Conservation (phyloP, 805 yeast genomes). For the Ogataea dorogensis region DNA sequence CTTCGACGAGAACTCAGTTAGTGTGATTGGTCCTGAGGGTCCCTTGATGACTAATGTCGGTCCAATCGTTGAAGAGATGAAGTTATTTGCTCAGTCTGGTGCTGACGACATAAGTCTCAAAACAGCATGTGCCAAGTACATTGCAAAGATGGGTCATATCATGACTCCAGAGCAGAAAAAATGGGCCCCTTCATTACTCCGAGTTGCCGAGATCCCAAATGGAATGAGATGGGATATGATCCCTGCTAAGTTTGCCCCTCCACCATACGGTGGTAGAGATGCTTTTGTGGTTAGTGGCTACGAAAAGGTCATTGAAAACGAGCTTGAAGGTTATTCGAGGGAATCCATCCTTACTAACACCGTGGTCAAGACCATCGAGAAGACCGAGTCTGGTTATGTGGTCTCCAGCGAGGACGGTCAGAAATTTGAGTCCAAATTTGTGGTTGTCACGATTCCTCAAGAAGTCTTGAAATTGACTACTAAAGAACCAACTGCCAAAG, state of each 20-base stretch:
- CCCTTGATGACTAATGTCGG: constrained; percentile 30
- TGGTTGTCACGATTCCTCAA: constrained; percentile 51
- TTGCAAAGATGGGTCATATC: constrained; percentile 18
- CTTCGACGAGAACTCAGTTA: constrained; percentile 37
- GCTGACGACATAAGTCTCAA: constrained; percentile 29
- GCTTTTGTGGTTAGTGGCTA: constrained; percentile 31
- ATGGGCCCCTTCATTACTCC: constrained; percentile 30
- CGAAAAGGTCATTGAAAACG: constrained; percentile 28
- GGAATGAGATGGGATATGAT: constrained; percentile 33
- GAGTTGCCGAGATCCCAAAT: constrained; percentile 30
- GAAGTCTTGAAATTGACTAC: constrained; percentile 41
- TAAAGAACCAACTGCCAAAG: constrained; percentile 23
- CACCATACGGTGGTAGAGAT: constrained; percentile 33
- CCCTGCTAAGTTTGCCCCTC: constrained; percentile 27
- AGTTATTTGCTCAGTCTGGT: constrained; percentile 27
- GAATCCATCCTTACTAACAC: constrained; percentile 20
- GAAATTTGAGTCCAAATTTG: constrained; percentile 31
- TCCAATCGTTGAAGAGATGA: constrained; percentile 35
- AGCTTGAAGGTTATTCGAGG: constrained; percentile 26
- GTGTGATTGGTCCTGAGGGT: constrained; percentile 28
- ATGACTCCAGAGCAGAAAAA: constrained; percentile 27
- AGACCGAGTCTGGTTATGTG: constrained; percentile 16
- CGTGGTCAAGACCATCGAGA: constrained; percentile 31
- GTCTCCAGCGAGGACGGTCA: constrained; percentile 21
- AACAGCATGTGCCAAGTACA: constrained; percentile 26